phyloP scores from a whole-genome alignment of 352 stramenopile species.

The Paralagenidium karlingii region DNA sequence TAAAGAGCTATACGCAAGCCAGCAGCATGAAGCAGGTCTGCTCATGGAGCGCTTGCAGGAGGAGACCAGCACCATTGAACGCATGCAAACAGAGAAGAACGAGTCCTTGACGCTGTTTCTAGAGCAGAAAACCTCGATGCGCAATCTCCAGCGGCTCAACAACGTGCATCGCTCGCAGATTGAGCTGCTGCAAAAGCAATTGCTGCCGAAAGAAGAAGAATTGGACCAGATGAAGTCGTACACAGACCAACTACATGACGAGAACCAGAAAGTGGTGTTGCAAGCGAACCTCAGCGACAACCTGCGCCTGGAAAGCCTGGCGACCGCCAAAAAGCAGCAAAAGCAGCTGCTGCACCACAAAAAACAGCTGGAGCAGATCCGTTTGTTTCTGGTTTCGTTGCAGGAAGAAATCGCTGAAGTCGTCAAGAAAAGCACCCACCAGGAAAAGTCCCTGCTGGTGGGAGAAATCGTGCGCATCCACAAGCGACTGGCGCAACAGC shows the following conservation, averaged over 20 bases:
- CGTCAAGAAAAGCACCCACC: conserved; percentile 29
- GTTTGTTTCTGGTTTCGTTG: conserved; percentile 43
- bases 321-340: conserved; percentile 28
- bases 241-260: conserved; percentile 33
- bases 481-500: conserved; percentile 38
- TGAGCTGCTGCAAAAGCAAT: conserved; percentile 49
- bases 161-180: conserved; percentile 62
- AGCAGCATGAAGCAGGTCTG: conserved; percentile 11
- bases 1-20: conserved; percentile 12
- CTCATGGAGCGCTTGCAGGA: conserved; percentile 24
- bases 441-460: conserved; percentile 52
- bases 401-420: conserved; percentile 54
- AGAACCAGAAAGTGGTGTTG: conserved; percentile 56
- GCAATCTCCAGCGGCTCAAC: conserved; percentile 51
- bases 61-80: conserved; percentile 15
- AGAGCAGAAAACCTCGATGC: conserved; percentile 26
- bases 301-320: conserved; percentile 27
- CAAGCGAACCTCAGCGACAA: conserved; percentile 57
- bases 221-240: conserved; percentile 51
- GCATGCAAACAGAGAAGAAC: conserved; percentile 22
- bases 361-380: conserved; percentile 23
- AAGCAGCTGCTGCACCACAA: conserved; percentile 17
- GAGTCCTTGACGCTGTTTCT: conserved; percentile 11
- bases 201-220: conserved; percentile 56
- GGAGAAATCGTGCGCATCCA: conserved; percentile 50